A percentile compares a stretch with the other conserved stretches of the same genome.
Conservation (phyloP, 306 rosid species). For the barrel medic (Medicago truncatula) region MtrunA17r5.0-ANR NC_053042.1:15322501-15323000, state of each 20-base stretch:
- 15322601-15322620: constrained; percentile 99
- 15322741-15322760: constrained; percentile 3
- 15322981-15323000: too few relatives aligned
- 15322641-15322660: constrained; percentile 17
- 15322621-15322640: constrained; percentile 91
- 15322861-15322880: not conserved
- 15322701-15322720: constrained; percentile 8
- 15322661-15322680: constrained; percentile 1
- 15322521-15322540: constrained; percentile 89
- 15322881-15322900: too few relatives aligned
- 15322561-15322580: constrained; percentile 94
- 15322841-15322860: not conserved
- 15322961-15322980: too few relatives aligned
- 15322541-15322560: constrained; percentile 94
- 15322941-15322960: too few relatives aligned
- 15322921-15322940: too few relatives aligned
- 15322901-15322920: too few relatives aligned
- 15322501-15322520: constrained; percentile 80
- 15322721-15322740: not conserved
- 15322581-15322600: constrained; percentile 98
- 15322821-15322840: constrained; percentile 8
- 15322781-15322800: not conserved
- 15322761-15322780: not conserved
- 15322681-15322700: constrained; percentile 1
- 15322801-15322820: constrained; percentile 25